Conservation (phyloP, 768 basidiomycete species). For the Russula lepida region DNA sequence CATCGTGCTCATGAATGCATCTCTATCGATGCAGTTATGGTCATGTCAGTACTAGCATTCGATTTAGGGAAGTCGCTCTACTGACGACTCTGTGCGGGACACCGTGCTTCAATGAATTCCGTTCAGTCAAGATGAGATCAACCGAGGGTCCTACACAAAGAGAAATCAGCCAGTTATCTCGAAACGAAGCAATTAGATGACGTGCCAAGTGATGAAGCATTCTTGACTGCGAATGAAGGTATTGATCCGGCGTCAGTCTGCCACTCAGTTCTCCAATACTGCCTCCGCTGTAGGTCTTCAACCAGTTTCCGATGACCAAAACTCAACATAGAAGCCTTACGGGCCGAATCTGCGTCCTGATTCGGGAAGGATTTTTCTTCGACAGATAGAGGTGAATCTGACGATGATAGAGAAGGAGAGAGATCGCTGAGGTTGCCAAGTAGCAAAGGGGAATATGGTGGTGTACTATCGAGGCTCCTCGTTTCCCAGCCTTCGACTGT, state of each 20-base stretch:
- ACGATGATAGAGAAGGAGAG: constrained; percentile 19
- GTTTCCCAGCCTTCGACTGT: constrained; percentile 37
- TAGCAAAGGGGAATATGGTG: constrained; percentile 57
- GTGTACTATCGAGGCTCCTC: constrained; percentile 49
- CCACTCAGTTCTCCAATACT: constrained; percentile 74
- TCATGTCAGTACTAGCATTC: constrained; percentile 23
- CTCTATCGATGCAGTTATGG: constrained; percentile 31
- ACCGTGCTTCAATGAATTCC: constrained; percentile 13
- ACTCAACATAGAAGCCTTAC: neutral
- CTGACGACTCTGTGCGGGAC: neutral
- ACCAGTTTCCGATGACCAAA: constrained; percentile 44
- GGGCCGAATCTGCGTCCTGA: neutral
- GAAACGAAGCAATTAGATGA: neutral
- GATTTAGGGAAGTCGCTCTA: neutral
- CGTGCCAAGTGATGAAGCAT: constrained; percentile 66
- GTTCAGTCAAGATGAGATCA: constrained; percentile 33
- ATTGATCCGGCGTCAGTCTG: constrained; percentile 36
- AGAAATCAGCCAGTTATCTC: neutral
- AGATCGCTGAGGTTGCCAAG: constrained; percentile 16
- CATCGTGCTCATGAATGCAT: constrained; percentile 68
- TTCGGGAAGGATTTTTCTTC: neutral
- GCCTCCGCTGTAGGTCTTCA: constrained; percentile 52
- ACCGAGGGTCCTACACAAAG: constrained; percentile 37
- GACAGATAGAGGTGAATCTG: constrained; percentile 11
- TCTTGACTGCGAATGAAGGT: constrained; percentile 50